Base-by-base conservation (phyloP, 805 yeast genomes). In the Starmerella cellae region DNA sequence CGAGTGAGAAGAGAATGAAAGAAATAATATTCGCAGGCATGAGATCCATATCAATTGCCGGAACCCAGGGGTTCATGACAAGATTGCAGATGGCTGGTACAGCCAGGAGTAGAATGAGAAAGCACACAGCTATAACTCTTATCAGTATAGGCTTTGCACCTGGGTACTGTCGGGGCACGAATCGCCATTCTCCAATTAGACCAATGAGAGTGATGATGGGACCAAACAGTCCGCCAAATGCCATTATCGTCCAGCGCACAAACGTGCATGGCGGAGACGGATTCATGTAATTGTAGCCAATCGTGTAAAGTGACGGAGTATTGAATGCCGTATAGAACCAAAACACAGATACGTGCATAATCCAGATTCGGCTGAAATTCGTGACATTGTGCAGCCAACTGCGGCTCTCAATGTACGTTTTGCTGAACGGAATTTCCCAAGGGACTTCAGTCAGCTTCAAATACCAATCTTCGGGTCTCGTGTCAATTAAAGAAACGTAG, bases 281-380 rank as follows among this genome's bases (percentile, higher is more conserved):
- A 16, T 50, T 31, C 5, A 65, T 55, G 31, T 72, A 74, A 39
- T 64, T 63, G 54, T 79, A 80, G 41, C 71, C 62, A 30, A 62
- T 61, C 0, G 84, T 77, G 57, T 79, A 82, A 23, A 82, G 62
- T 0, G 81, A 70, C 1, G 82, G 77, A 0, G 85, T 66, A 56
- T 82, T 80, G 56, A 70, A 71, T 35, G 77, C 58, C 0, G 85
- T 79, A 55, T 75, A 82, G 44, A 75, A 73, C 94, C 94, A 82
- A 58, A 79, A 82, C 27, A 75, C 64, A 1, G 82, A 67, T 31
- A 76, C 64, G 55, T 82, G 94, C 38, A 82, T 71, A 41, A 79
- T 75, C 87, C 88, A 80, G 41, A 80, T 74, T 43, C 94, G 64
- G 58, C 78, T 79, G 60, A 82, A 82, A 57, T 82, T 81, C 20